Base-by-base conservation (phyloP, 108 stramenopile genomes). In the Nannochloropsis oceanica region DNA sequence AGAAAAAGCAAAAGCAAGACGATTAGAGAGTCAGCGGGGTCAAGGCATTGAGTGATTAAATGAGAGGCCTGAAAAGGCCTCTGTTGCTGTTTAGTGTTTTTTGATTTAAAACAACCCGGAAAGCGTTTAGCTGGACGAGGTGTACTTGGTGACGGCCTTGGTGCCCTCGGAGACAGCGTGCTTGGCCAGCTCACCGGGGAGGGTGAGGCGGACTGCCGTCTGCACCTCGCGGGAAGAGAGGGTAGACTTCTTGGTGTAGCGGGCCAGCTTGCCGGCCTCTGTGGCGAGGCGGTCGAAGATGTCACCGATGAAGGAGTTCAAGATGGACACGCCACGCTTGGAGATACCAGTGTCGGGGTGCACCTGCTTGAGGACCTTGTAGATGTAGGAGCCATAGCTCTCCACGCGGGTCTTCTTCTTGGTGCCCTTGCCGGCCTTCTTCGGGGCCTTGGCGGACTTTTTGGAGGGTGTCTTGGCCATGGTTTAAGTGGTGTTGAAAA, bases 221-320 rank as follows among this genome's bases (percentile, higher is more conserved):
- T 96, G 96, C 85, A 96, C 93, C 90, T 96, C 96, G 83, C 94
- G 93, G 34, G 94, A 94, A 84, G 92, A 93, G 82, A 96, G 93
- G 44, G 96, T 96, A 79, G 93, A 92, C 94, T 96, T 96, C 94
- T 95, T 95, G 94, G 94, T 95, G 94, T 94, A 95, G 14, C 93
- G 93, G 86, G 92, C 90, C 79, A 95, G 91, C 92, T 94, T 94
- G 85, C 94, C 94, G 79, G 96, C 94, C 92, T 95, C 95, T 22
- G 90, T 89, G 81, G 94, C 95, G 85, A 96, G 93, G 83, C 94
- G 93, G 92, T 94, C 95, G 91, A 95, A 94, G 90, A 95, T 92
- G 93, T 95, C 94, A 90, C 95, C 94, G 93, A 96, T 94, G 92
- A 95, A 95, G 81, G 94, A 95, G 94, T 95, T 95, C 95, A 95